These are phyloP conservation scores for Gossypium trilobum DNA, from an alignment of 441 rosid genomes.

Conservation along the genomic window DNA sequence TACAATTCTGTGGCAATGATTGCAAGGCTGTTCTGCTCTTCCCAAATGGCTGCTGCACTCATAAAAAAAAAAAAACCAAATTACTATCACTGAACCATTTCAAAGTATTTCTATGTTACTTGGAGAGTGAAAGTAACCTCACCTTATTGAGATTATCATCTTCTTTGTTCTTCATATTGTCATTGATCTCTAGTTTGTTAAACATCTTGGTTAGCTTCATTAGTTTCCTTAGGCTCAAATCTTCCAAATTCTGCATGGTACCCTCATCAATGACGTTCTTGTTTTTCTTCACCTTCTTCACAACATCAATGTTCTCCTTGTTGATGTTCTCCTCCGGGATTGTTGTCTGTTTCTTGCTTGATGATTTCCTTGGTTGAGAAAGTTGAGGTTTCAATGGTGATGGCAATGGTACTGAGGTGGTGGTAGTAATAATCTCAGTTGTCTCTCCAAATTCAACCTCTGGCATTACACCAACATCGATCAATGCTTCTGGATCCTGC, in stretches of 20 bases:
- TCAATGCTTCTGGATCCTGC: background rate
- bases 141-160: conserved; percentile 12
- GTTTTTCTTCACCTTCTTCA: conserved; percentile 16
- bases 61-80: background rate
- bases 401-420: background rate
- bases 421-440: conserved; percentile 5
- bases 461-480: conserved; percentile 13
- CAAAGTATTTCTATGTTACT: background rate
- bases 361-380: conserved; percentile 24
- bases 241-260: background rate
- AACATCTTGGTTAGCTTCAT: conserved; percentile 34
- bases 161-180: conserved; percentile 13
- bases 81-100: background rate
- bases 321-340: conserved; percentile 27
- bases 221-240: conserved; percentile 33
- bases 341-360: conserved; percentile 24
- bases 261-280: conserved; percentile 13
- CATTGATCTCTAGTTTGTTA: conserved; percentile 19
- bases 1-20: conserved; percentile 25
- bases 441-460: conserved; percentile 18
- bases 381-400: conserved; percentile 24
- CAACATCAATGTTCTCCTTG: background rate
- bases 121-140: background rate
- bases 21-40: conserved; percentile 32
- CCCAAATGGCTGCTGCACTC: conserved; percentile 11